These are phyloP conservation scores for Botrytis paeoniae DNA, from an alignment of 2,329 filamentous ascomycete species.

Conservation along the genomic window DNA sequence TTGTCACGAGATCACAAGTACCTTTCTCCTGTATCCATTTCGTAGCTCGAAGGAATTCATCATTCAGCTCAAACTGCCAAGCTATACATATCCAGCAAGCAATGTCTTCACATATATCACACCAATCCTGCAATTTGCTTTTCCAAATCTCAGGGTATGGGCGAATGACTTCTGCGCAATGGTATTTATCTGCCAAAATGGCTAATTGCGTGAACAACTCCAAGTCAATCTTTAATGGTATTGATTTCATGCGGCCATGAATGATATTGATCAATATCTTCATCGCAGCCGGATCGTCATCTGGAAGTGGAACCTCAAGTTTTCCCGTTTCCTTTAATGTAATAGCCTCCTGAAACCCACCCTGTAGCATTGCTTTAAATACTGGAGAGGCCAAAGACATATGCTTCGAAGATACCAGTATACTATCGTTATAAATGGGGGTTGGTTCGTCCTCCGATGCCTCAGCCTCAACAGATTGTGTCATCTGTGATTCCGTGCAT, in stretches of 20 bases:
- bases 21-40: background rate
- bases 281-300: slow-evolving; percentile 1
- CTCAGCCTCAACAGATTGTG: rapidly evolving
- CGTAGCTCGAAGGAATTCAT: background rate
- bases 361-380: slow-evolving; percentile 11
- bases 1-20: background rate
- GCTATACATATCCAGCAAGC: background rate
- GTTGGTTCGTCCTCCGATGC: background rate
- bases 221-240: background rate
- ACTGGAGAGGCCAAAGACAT: slow-evolving; percentile 6
- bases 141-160: no score
- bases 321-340: background rate
- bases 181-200: background rate
- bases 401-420: slow-evolving; percentile 12
- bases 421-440: background rate
- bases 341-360: background rate
- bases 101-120: no score
- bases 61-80: background rate
- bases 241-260: background rate
- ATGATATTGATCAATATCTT: background rate
- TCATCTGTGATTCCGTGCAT: background rate
- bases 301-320: background rate
- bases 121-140: no score
- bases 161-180: no score
- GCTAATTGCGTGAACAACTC: background rate